phyloP scores from a whole-genome alignment of 352 stramenopile genomes.

The Globisporangium recalcitrans region DNA sequence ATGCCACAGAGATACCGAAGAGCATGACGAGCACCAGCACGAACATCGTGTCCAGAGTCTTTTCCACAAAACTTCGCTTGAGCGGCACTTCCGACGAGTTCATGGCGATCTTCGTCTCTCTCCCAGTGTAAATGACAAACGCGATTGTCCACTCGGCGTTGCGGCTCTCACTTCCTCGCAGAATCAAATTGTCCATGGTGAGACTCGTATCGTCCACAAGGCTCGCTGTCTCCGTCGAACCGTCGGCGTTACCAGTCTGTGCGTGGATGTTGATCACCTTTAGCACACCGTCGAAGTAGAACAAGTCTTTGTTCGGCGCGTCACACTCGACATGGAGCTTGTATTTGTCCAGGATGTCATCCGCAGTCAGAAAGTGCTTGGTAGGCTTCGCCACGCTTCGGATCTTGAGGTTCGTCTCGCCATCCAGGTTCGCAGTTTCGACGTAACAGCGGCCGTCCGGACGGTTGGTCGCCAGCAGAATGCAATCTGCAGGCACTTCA shows the following conservation, averaged over 20 bases:
- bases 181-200: constrained; percentile 84
- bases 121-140: constrained; percentile 81
- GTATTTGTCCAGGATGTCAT: constrained; percentile 68
- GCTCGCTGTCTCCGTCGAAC: constrained; percentile 8
- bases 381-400: constrained; percentile 69
- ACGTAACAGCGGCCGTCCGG: constrained; percentile 78
- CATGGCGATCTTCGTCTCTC: constrained; percentile 81
- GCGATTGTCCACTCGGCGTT: constrained; percentile 84
- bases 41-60: constrained; percentile 86
- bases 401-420: constrained; percentile 88
- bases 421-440: constrained; percentile 84
- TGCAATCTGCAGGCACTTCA: constrained; percentile 76
- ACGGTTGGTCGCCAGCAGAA: constrained; percentile 73
- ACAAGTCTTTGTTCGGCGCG: constrained; percentile 79
- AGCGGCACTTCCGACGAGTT: constrained; percentile 78
- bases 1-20: constrained; percentile 80
- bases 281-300: constrained; percentile 80
- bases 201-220: constrained; percentile 43
- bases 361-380: constrained; percentile 66
- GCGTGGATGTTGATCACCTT: constrained; percentile 30
- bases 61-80: constrained; percentile 85
- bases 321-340: constrained; percentile 74
- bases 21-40: constrained; percentile 83
- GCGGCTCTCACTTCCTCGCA: constrained; percentile 79
- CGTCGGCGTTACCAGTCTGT: constrained; percentile 12